Base-by-base conservation (phyloP, 1,284 basidiomycete genomes). In the Ceratobasidium sp. region DNA sequence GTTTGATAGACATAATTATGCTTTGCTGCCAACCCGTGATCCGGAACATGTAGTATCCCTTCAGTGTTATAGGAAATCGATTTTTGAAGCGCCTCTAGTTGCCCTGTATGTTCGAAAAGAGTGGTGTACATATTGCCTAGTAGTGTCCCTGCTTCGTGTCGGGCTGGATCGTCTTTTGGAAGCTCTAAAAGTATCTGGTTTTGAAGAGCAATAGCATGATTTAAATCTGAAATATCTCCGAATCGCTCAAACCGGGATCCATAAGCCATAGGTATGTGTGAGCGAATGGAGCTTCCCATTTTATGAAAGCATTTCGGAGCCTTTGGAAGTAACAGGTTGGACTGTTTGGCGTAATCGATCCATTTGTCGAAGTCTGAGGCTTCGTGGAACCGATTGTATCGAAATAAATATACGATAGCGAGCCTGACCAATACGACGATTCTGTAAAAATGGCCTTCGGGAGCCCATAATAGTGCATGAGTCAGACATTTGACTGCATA, bases 141-240 rank as follows among this genome's bases (percentile, higher is more conserved):
- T 23, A 26, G 18, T 33, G 33, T 33, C 33, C 33, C 33, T 33
- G 33, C 33, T 33, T 33, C 33, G 33, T 33, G 33, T 33, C 55
- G 55, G 23, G 13, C 10, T 18, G 55, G 55, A 26, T 58, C 18
- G 10, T 58, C 9, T 26, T 10, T 20, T 23, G 18, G 18, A n/a
- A 58, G 18, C 9, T 23, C n/a, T 18, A 2, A 58, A 23, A 7
- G 10, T 10, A 23, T 20, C 9, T 23, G 55, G 26, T 58, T 20
- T 58, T 58, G 55, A 10, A 10, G 10, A 20, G 20, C n/a, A 10
- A 58, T 58, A 10, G 55, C 55, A 10, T 10, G 10, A 18, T 58
- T 58, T 26, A 58, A 23, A 58, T 58, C 55, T 26, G 55, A 18
- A 23, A 58, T 58, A 26, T 58, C 55, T 23, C 55, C 55, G n/a